These are phyloP conservation scores for Phytophthora colocasiae DNA, from an alignment of 352 stramenopile species.

Conservation along the genomic window DNA sequence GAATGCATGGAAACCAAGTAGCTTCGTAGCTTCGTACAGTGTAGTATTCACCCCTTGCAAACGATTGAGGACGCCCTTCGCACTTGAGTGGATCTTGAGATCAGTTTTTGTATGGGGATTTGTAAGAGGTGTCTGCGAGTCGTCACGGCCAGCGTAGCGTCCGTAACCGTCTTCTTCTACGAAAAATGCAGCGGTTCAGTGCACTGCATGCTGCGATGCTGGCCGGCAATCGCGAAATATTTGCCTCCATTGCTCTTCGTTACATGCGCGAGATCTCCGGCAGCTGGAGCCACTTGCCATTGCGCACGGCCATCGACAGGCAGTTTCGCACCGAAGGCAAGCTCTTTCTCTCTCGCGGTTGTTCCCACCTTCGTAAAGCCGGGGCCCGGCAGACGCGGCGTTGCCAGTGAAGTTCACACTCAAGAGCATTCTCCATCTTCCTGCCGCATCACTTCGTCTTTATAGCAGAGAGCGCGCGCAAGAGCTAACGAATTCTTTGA, in stretches of 20 bases:
- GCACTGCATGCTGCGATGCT: not conserved
- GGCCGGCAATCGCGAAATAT: slow-evolving; percentile 6
- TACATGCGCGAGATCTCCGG: not conserved
- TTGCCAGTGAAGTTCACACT: slow-evolving; percentile 18
- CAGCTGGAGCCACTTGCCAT: slow-evolving; percentile 16
- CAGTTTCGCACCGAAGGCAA: slow-evolving; percentile 23
- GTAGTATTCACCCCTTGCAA: not conserved
- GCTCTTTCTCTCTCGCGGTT: slow-evolving; percentile 26
- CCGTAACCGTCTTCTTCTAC: slow-evolving; percentile 15
- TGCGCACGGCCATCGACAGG: slow-evolving; percentile 4
- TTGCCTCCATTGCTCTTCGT: not conserved
- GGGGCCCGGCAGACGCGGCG: slow-evolving; percentile 22
- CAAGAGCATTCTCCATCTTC: slow-evolving; percentile 31
- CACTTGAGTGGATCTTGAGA: slow-evolving; percentile 29
- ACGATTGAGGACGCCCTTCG: slow-evolving; percentile 14
- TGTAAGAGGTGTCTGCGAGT: slow-evolving; percentile 5
- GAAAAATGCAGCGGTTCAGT: slow-evolving; percentile 16
- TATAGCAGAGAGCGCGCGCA: slow-evolving; percentile 16
- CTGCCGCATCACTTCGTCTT: slow-evolving; percentile 30
- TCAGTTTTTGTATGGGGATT: slow-evolving; percentile 22
- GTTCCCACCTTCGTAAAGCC: slow-evolving; percentile 41
- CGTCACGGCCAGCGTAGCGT: slow-evolving; percentile 15
- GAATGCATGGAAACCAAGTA: no score
- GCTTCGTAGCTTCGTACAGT: no score
- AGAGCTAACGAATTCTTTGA: not conserved